Evolutionary conservation across 2,329 filamentous ascomycete species (phyloP).

Genomic region (Microsporum ferrugineum): DNA sequence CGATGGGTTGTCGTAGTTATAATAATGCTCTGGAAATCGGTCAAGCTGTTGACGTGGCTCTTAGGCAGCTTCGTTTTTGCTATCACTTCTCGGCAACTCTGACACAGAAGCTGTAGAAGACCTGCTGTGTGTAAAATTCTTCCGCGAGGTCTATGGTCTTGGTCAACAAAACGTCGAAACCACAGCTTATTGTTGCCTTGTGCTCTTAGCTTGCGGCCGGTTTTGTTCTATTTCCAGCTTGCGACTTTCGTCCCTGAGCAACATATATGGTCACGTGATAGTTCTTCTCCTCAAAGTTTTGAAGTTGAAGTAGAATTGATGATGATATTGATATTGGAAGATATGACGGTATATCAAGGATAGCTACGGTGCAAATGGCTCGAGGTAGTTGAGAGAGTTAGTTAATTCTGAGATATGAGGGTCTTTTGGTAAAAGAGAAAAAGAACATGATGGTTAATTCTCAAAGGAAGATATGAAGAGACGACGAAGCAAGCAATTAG

Average conservation of each 20-base stretch:
- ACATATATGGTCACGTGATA: background rate
- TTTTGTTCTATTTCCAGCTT: background rate
- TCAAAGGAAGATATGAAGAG: background rate
- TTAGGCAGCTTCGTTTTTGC: conserved; percentile 1
- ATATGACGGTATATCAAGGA: no score
- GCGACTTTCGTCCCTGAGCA: background rate
- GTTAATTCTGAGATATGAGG: background rate
- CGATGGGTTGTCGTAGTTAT: background rate
- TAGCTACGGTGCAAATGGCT: background rate
- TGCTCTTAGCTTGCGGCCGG: background rate
- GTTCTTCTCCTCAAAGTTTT: background rate
- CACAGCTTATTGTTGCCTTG: background rate
- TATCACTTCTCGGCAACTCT: background rate
- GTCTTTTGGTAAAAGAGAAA: background rate
- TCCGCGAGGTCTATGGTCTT: background rate
- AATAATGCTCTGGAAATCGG: background rate
- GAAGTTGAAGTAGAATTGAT: no score
- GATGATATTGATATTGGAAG: no score
- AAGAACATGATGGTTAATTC: background rate
- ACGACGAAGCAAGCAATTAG: background rate
- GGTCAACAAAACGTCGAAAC: background rate
- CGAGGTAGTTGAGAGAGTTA: background rate
- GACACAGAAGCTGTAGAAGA: background rate
- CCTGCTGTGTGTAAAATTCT: background rate
- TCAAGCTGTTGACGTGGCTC: conserved; percentile 1